Evolutionary conservation across 345 rosid genomes (phyloP).

Genomic region (Excoecaria agallocha): DNA sequence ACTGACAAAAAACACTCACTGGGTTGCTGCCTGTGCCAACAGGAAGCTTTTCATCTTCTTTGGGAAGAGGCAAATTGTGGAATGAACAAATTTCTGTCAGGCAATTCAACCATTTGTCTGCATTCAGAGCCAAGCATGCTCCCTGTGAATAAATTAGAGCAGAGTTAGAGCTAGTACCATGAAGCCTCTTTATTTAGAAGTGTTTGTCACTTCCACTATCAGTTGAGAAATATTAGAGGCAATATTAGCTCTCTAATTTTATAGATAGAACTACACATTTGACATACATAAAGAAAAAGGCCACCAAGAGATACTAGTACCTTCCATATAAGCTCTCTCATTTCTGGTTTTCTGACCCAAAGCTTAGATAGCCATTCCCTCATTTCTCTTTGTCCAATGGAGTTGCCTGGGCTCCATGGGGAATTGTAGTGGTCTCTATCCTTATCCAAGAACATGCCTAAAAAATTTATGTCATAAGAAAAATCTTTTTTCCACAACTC

Average conservation of each 20-base stretch:
- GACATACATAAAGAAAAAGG: slow-evolving; percentile 9
- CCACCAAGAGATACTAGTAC: slow-evolving; percentile 30
- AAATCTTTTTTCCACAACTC: slow-evolving; percentile 58
- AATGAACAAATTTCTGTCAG: slow-evolving; percentile 60
- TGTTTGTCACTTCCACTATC: slow-evolving; percentile 1
- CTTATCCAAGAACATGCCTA: slow-evolving; percentile 65
- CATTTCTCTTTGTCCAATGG: slow-evolving; percentile 95
- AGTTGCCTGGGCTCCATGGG: slow-evolving; percentile 82
- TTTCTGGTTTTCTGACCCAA: slow-evolving; percentile 73
- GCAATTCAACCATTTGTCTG: slow-evolving; percentile 85
- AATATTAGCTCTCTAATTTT: background rate
- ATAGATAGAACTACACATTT: background rate
- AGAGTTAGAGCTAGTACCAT: slow-evolving; percentile 2
- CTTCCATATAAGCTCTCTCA: slow-evolving; percentile 89
- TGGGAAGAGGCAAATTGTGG: slow-evolving; percentile 60
- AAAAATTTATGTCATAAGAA: slow-evolving; percentile 63
- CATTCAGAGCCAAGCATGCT: slow-evolving; percentile 82
- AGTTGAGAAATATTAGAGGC: background rate
- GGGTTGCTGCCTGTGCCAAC: slow-evolving; percentile 98
- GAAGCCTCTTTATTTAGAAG: background rate
- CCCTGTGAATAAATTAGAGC: slow-evolving; percentile 47
- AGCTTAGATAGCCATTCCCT: slow-evolving; percentile 85
- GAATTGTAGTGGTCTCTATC: slow-evolving; percentile 84
- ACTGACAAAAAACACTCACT: slow-evolving; percentile 44
- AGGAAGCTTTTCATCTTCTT: slow-evolving; percentile 78